Conservation (phyloP, 2,329 filamentous ascomycete genomes). For the Aureobasidium sp. region DNA sequence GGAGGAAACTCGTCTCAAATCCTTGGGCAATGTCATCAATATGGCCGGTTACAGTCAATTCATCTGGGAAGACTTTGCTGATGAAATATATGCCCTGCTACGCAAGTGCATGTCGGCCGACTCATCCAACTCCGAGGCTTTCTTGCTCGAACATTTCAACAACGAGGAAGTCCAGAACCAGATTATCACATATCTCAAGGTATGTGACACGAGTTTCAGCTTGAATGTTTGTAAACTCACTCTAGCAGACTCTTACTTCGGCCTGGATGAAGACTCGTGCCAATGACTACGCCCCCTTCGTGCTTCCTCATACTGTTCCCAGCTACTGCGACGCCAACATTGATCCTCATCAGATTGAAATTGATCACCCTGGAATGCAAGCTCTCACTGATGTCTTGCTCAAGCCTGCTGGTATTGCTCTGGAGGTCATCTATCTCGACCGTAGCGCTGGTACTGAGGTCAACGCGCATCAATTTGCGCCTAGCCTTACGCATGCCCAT, state of each 20-base stretch:
- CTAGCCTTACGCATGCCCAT: slow-evolving; percentile 31
- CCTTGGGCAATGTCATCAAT: slow-evolving; percentile 61
- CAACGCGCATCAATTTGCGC: slow-evolving; percentile 58
- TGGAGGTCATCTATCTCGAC: slow-evolving; percentile 89
- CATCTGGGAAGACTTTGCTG: slow-evolving; percentile 74
- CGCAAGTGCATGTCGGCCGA: slow-evolving; percentile 42
- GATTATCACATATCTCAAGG: slow-evolving; percentile 76
- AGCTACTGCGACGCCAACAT: slow-evolving; percentile 63
- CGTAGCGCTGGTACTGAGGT: slow-evolving; percentile 69
- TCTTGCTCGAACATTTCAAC: slow-evolving; percentile 64
- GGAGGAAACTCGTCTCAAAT: slow-evolving; percentile 64
- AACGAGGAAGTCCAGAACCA: slow-evolving; percentile 55
- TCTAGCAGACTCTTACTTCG: slow-evolving; percentile 62
- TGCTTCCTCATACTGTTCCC: slow-evolving; percentile 52
- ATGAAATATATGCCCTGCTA: slow-evolving; percentile 63
- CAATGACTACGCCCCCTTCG: slow-evolving; percentile 62
- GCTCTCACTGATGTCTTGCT: slow-evolving; percentile 71
- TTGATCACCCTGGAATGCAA: slow-evolving; percentile 80
- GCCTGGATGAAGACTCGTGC: slow-evolving; percentile 73
- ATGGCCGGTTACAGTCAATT: slow-evolving; percentile 59
- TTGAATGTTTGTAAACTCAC: neutral
- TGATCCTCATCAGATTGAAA: slow-evolving; percentile 69
- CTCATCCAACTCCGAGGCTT: slow-evolving; percentile 37
- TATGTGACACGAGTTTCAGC: slow-evolving; percentile 20
- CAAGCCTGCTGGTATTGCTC: slow-evolving; percentile 64